These are phyloP conservation scores for Saturnispora galanensis DNA, from an alignment of 805 yeast genomes.

Conservation along the genomic window DNA sequence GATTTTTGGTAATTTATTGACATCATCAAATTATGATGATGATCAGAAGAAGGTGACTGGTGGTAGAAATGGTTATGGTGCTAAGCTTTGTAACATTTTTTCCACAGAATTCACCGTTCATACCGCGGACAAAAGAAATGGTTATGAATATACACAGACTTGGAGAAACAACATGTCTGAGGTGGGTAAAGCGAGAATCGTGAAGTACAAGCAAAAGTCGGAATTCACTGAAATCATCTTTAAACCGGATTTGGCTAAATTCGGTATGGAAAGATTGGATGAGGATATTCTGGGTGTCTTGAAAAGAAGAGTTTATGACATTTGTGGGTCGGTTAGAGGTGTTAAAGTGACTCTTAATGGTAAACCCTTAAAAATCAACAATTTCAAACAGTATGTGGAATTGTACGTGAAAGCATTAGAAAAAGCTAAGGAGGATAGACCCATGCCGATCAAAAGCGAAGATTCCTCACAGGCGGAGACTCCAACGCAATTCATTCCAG, in stretches of 20 bases:
- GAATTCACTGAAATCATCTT: constrained; percentile 85
- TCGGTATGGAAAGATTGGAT: constrained; percentile 78
- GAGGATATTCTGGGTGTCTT: constrained; percentile 75
- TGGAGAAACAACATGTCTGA: constrained; percentile 85
- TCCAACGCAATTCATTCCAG: constrained; percentile 14
- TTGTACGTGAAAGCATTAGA: constrained; percentile 75
- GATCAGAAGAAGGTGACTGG: constrained; percentile 93
- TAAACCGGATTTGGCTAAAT: constrained; percentile 76
- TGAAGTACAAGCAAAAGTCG: constrained; percentile 43
- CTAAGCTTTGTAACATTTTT: constrained; percentile 92
- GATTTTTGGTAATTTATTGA: constrained; percentile 88
- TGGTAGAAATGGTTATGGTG: constrained; percentile 98
- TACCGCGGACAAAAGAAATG: constrained; percentile 68
- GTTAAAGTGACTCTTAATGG: constrained; percentile 73
- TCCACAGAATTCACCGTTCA: constrained; percentile 80
- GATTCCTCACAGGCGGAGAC: constrained; percentile 5
- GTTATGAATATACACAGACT: constrained; percentile 60
- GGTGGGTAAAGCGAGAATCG: constrained; percentile 67
- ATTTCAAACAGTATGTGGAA: constrained; percentile 82
- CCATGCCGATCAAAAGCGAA: constrained; percentile 10
- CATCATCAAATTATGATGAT: constrained; percentile 94
- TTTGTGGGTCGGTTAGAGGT: constrained; percentile 87
- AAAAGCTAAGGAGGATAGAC: constrained; percentile 32
- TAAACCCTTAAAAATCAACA: constrained; percentile 53
- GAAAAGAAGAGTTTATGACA: constrained; percentile 88